Base-by-base conservation (phyloP, 2,329 filamentous ascomycete species). In the Fusarium nodosum region DNA sequence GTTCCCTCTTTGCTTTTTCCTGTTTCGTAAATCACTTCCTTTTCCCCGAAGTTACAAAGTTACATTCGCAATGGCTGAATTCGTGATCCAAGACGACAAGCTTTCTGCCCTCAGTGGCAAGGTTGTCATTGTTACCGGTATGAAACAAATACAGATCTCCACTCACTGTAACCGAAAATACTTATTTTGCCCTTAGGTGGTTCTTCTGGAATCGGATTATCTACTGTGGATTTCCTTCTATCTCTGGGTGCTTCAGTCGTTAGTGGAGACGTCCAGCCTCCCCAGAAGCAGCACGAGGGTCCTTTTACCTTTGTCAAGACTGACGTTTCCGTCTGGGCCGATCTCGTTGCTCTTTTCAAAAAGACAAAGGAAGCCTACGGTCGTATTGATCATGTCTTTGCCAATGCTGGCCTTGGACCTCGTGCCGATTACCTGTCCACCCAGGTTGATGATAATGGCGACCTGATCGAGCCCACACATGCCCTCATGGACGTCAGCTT, bases 331-430 rank as follows among this genome's bases (percentile, higher is more conserved):
- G 74, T 78, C 18, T 89, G 87, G 87, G 65, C 76, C 5, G 82
- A 85, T 10, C 80, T 88, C 11, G 76, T 81, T 15, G 76, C 77
- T 1, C 79, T 89, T 13, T 90, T 89, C 79, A 83, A 84, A 56
- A 75, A 80, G 56, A 77, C 85, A 3, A 81, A 83, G 60, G 76
- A 82, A 13, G 89, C 92, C 54, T 87, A 92, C 66, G 92, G 94
- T 74, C 91, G 93, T 65, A 87, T 95, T 64, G 92, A 92, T 44
- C 87, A 92, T 75, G 92, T 93, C 9, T 93, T 94, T 73, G 88
- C 91, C 55, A 90, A 90, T 68, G 88, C 88, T 1, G 88, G 88
- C 18, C 77, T 89, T 31, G 79, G 78, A 1, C 82, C 83, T 11
- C 79, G 79, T 5, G 79, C 79, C 4, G 75, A 85, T 69, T 87